phyloP scores from a whole-genome alignment of 1,139 yeast genomes.

The Yamadazyma sp. region DNA sequence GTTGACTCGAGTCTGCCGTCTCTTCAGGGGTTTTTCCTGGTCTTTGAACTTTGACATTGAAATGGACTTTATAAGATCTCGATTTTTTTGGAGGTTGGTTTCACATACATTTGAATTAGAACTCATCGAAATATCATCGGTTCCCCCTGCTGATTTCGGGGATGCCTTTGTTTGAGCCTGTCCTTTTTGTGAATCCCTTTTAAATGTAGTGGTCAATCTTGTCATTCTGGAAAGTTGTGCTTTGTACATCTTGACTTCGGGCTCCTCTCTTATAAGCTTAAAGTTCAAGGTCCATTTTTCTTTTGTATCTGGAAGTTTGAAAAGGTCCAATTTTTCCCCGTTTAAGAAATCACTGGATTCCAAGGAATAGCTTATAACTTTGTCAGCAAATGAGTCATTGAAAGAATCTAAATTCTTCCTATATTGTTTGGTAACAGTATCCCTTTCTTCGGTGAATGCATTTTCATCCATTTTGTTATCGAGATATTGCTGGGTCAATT shows the following conservation, averaged over 20 bases:
- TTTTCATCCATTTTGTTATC: background rate
- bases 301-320: conserved; percentile 9
- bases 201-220: background rate
- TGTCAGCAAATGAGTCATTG: conserved; percentile 7
- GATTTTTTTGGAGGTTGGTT: background rate
- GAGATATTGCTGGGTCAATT: background rate
- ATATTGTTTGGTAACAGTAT: conserved; percentile 4
- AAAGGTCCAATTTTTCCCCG: conserved; percentile 6
- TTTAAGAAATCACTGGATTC: conserved; percentile 7
- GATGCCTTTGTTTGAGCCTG: background rate
- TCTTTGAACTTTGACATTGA: background rate
- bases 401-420: conserved; percentile 7
- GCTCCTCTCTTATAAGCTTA: conserved; percentile 9
- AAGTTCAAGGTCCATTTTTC: conserved; percentile 11
- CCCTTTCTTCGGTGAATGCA: background rate
- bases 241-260: conserved; percentile 6
- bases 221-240: background rate
- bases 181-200: background rate
- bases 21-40: no score
- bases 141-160: background rate
- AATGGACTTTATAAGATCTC: background rate
- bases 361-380: conserved; percentile 10
- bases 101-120: background rate
- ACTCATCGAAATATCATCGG: background rate
- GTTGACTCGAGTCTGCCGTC: no score